These are phyloP conservation scores for Kodamaea fungicola DNA, from an alignment of 1,139 yeast genomes.

Conservation along the genomic window DNA sequence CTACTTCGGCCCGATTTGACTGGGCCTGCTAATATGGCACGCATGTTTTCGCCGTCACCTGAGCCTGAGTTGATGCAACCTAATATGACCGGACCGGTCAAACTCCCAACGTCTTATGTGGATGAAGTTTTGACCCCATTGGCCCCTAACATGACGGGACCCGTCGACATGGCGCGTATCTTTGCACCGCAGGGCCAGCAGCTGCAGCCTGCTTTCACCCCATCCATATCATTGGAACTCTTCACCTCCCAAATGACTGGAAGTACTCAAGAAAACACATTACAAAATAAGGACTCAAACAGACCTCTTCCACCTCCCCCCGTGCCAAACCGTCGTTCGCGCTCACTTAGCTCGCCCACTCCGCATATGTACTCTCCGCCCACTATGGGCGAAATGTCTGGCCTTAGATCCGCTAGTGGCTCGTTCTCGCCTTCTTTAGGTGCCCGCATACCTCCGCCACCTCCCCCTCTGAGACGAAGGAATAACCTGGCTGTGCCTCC, in stretches of 20 bases:
- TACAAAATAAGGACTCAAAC: constrained; percentile 21
- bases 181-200: constrained; percentile 20
- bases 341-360: constrained; percentile 45
- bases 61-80: constrained; percentile 34
- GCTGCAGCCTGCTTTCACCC: constrained; percentile 18
- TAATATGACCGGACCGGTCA: constrained; percentile 55
- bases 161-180: constrained; percentile 35
- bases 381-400: constrained; percentile 11
- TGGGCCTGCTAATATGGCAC: constrained; percentile 50
- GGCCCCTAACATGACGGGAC: constrained; percentile 38
- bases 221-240: constrained; percentile 33
- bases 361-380: constrained; percentile 22
- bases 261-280: constrained; percentile 36
- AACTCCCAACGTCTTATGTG: constrained; percentile 25
- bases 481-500: constrained; percentile 23
- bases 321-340: constrained; percentile 33
- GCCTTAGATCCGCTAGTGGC: constrained; percentile 21
- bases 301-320: constrained; percentile 40
- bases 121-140: constrained; percentile 13
- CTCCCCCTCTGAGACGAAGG: constrained; percentile 42
- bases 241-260: constrained; percentile 48
- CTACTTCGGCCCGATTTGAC: constrained; percentile 42
- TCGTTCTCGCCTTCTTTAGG: constrained; percentile 6
- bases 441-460: constrained; percentile 29
- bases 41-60: constrained; percentile 10